These are phyloP conservation scores for Leptographium lundbergii DNA, from an alignment of 2,329 filamentous ascomycete genomes.

Conservation along the genomic window DNA sequence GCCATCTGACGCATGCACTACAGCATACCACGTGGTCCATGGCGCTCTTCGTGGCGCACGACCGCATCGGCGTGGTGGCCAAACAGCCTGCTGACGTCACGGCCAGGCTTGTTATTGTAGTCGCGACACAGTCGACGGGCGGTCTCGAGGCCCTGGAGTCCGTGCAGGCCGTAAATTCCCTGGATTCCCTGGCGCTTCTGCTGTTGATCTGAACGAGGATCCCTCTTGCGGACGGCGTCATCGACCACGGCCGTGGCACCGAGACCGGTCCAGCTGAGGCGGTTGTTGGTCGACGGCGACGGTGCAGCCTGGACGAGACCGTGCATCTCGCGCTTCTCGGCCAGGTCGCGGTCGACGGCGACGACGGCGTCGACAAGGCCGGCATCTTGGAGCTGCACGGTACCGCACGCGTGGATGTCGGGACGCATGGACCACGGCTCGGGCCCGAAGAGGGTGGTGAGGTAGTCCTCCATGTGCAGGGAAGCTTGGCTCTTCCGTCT, in stretches of 20 bases:
- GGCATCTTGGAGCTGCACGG: background rate
- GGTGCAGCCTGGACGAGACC: constrained; percentile 17
- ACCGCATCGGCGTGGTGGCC: constrained; percentile 14
- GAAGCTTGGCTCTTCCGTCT: too few species aligned
- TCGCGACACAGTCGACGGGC: constrained; percentile 20
- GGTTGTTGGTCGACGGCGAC: background rate
- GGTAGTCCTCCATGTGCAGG: constrained; percentile 21
- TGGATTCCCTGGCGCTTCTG: constrained; percentile 5
- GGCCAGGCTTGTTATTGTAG: constrained; percentile 19
- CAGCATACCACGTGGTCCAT: background rate
- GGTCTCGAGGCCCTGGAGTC: constrained; percentile 22
- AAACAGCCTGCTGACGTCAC: constrained; percentile 21
- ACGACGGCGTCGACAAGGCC: constrained; percentile 22
- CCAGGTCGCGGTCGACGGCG: constrained; percentile 25
- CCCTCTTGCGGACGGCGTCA: background rate
- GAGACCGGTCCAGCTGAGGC: constrained; percentile 28
- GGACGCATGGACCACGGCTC: constrained; percentile 14
- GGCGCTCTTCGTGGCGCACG: constrained; percentile 3
- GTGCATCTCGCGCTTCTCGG: constrained; percentile 28
- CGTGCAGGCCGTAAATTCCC: constrained; percentile 9
- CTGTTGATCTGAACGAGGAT: background rate
- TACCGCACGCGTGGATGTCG: background rate
- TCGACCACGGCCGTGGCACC: constrained; percentile 18
- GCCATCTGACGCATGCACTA: background rate
- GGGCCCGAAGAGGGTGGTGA: constrained; percentile 22